These are phyloP conservation scores for Quercus dentata DNA, from an alignment of 306 rosid genomes.

Conservation along the genomic window DNA sequence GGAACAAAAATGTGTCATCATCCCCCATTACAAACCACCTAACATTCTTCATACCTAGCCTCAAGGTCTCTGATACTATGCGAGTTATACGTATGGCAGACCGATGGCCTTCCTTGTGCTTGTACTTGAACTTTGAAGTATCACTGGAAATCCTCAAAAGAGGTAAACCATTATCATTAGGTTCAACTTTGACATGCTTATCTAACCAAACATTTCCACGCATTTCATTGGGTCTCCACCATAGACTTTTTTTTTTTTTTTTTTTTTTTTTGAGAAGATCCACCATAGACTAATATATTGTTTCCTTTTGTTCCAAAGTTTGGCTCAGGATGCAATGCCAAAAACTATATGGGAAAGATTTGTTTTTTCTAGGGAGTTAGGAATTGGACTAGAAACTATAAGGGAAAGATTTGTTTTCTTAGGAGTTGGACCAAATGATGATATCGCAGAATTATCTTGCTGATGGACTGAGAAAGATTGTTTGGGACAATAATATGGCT, in stretches of 20 bases:
- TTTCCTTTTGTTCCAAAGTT: constrained; percentile 63
- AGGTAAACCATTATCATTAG: constrained; percentile 30
- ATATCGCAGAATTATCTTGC: no score
- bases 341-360: constrained; percentile 67
- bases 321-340: constrained; percentile 69
- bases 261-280: neutral
- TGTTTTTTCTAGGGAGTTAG: constrained; percentile 25
- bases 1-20: constrained; percentile 12
- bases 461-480: no score
- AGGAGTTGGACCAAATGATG: no score
- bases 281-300: constrained; percentile 76
- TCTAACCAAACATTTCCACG: constrained; percentile 69
- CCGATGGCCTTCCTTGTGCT: constrained; percentile 40
- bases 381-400: neutral
- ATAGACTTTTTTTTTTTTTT: constrained; percentile 35
- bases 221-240: constrained; percentile 65
- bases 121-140: constrained; percentile 52
- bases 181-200: constrained; percentile 25
- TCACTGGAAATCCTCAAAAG: constrained; percentile 42
- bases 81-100: constrained; percentile 46
- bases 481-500: no score
- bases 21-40: constrained; percentile 45
- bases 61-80: no score
- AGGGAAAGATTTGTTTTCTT: no score
- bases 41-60: no score